These are phyloP conservation scores for Ballota nigra DNA, from an alignment of 257 asterid genomes.

Conservation along the genomic window DNA sequence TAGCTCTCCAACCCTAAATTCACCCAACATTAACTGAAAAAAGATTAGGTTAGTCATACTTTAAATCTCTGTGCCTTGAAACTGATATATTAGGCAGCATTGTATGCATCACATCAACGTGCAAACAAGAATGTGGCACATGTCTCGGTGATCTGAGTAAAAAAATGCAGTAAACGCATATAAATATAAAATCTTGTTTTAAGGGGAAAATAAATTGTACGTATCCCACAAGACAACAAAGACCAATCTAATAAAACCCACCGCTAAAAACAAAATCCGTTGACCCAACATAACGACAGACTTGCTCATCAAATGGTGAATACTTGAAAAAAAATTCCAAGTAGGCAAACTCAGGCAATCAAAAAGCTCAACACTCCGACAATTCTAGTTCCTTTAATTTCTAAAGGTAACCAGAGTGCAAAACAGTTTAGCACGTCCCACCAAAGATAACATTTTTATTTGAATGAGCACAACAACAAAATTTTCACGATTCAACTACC, in stretches of 20 bases:
- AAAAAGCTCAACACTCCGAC: background rate
- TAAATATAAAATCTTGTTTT: background rate
- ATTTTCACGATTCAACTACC: background rate
- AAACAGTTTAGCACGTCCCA: background rate
- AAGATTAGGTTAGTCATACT: background rate
- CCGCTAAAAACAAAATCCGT: background rate
- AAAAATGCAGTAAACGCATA: too few relatives aligned
- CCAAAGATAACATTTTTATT: background rate
- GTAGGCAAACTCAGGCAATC: background rate
- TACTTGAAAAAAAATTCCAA: background rate
- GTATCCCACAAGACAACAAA: background rate
- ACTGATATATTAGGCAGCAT: background rate
- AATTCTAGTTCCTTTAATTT: background rate
- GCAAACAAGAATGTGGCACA: background rate
- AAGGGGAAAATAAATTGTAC: too few relatives aligned
- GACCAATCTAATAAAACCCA: background rate
- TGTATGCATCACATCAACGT: background rate
- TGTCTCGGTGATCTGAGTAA: background rate
- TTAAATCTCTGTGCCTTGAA: background rate
- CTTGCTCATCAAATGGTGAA: background rate
- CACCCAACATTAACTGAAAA: conserved; percentile 4
- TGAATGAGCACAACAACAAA: background rate
- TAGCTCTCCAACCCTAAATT: background rate
- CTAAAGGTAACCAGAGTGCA: background rate
- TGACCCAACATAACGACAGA: background rate